These are phyloP conservation scores for Colletotrichum endophyticum DNA, from an alignment of 2,329 filamentous ascomycete species.

Conservation along the genomic window DNA sequence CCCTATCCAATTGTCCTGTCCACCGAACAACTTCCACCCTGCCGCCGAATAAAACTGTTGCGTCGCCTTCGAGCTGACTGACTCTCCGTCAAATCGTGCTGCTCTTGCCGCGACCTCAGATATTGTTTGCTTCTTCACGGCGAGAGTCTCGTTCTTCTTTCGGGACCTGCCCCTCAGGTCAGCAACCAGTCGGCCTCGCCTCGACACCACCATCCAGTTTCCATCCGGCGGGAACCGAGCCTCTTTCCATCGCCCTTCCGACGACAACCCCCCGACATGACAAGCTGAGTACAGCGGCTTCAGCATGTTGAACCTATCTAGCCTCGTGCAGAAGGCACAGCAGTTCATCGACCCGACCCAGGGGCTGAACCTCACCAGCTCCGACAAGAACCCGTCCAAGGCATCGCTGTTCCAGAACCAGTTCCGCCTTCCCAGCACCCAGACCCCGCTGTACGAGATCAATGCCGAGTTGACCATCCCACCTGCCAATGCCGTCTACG, in stretches of 20 bases:
- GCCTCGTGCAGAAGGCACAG: conserved; percentile 93
- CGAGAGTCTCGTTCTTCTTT: not conserved
- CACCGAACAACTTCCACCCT: not conserved
- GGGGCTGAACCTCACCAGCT: conserved; percentile 72
- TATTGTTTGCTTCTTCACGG: not conserved
- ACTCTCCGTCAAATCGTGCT: not conserved
- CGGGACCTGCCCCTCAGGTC: not conserved
- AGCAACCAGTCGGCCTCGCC: not conserved
- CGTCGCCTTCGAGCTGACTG: not conserved
- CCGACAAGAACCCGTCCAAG: conserved; percentile 86
- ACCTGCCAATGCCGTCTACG: conserved; percentile 70
- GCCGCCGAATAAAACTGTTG: not conserved
- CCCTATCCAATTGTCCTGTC: not conserved
- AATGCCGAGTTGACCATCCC: conserved; percentile 92
- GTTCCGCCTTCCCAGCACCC: conserved; percentile 91
- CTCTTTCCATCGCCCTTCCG: not conserved
- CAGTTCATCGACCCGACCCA: conserved; percentile 91
- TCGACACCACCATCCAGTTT: not conserved
- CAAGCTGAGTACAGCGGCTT: conserved; percentile 30
- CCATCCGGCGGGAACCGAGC: not conserved
- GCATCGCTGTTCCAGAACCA: conserved; percentile 92
- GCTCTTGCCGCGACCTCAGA: not conserved
- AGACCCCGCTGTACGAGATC: conserved; percentile 95
- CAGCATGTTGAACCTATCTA: conserved; percentile 69
- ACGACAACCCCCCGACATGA: conserved; percentile 36